Evolutionary conservation across 495 filamentous ascomycete genomes (phyloP), one percentile per base, ranked within the genome.

Genomic region (Terfezia claveryi): DNA sequence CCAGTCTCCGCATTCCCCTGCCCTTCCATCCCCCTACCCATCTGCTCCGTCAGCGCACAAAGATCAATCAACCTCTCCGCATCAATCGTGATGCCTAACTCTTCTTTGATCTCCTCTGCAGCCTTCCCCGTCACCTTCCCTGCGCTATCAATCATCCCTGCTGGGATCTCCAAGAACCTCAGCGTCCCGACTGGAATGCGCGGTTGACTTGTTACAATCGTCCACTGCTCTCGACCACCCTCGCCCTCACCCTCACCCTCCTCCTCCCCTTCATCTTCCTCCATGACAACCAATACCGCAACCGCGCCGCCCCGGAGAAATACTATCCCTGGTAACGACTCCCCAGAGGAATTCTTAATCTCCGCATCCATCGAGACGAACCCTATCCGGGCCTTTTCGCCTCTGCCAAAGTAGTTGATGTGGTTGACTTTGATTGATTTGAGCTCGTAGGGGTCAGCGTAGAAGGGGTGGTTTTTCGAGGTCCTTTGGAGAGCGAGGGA

Each of bases 221-320:
- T 85, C 58, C 80, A 74, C 62, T 83, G 81, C 55, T 83, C 78
- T 0, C 66, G 65, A 20, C 74, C 70, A 6, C 68, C 57, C 1
- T 60, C 68, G 17, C 67, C 58, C 10, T 56, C 73, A 6, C 68
- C 57, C 1, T 60, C 68, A 17, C 67, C 58, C 10, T 57, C 73
- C 57, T 58, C 36, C 0, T 69, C 61, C 1, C 74, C 69, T 63
- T 87, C 83, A 58, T 87, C 75, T 0, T 83, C 82, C 59, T 86
- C 72, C 0, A 92, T 73, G 17, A 92, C 73, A 12, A 81, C 80
- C 54, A 94, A 71, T 76, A 94, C 88, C 38, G 73, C 83, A 10
- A 93, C 86, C 67, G 79, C 83, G 1, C 82, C 81, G 4, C 86
- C 86, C 41, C 86, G 76, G 23, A 94, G 68, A 65, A 94, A 89